These are phyloP conservation scores for Tricholomella constricta DNA, from an alignment of 768 basidiomycete species.

Conservation along the genomic window DNA sequence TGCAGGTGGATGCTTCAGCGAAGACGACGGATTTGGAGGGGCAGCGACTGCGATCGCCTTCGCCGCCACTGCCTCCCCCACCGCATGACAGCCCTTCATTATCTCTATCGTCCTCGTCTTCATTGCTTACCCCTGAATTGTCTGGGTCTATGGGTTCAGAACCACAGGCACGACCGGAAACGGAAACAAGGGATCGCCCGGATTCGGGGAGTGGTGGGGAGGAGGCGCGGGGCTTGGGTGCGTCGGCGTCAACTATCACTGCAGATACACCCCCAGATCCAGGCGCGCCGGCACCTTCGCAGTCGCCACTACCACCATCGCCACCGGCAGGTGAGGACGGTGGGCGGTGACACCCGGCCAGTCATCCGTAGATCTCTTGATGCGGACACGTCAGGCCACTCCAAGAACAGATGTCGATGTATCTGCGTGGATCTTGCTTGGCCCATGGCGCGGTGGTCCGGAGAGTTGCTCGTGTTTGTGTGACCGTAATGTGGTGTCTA, in stretches of 20 bases:
- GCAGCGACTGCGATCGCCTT: conserved; percentile 1
- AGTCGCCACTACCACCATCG: not conserved
- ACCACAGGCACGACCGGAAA: conserved; percentile 2
- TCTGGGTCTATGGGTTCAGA: not conserved
- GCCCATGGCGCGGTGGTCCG: not conserved
- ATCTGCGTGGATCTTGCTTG: not conserved
- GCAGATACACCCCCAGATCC: conserved; percentile 4
- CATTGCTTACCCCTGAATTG: conserved; percentile 7
- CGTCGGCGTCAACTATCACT: conserved; percentile 7
- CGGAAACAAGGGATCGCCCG: not conserved
- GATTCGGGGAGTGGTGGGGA: conserved; percentile 1
- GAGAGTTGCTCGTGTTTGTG: not conserved
- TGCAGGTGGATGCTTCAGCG: conserved; percentile 5
- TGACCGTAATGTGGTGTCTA: not conserved
- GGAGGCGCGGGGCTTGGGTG: conserved; percentile 7
- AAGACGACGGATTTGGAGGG: conserved; percentile 4
- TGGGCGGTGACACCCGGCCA: not conserved
- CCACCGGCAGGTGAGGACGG: not conserved
- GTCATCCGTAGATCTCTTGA: not conserved
- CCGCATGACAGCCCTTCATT: conserved; percentile 9
- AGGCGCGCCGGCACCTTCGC: conserved; percentile 3
- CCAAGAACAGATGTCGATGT: not conserved
- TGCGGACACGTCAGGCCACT: not conserved
- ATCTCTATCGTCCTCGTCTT: not conserved
- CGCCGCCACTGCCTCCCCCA: conserved; percentile 7